Base-by-base conservation (phyloP, 371 early-diverging fungal genomes). In the Mucor indicus region DNA sequence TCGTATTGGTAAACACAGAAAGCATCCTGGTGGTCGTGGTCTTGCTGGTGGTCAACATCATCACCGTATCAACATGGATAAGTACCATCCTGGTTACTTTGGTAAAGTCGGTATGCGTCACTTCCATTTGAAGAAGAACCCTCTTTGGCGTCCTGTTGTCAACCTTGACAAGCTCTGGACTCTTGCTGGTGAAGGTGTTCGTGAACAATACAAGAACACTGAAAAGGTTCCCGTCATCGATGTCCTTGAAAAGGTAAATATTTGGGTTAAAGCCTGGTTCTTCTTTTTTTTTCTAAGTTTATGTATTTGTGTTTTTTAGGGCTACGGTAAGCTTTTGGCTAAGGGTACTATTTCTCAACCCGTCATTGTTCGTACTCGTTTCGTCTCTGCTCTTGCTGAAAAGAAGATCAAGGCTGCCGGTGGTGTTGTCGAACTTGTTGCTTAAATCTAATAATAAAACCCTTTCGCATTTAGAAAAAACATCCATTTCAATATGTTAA, bases 21-120 rank as follows among this genome's bases (percentile, higher is more conserved):
- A 99, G 88, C 99, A 99, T 79, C 96, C 99, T 66, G 98, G 99
- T 76, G 99, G 99, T 89, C 90, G 99, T 77, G 99, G 99, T 94
- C 83, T 93, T 71, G 98, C 98, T 80, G 99, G 99, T 91, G 99
- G 98, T 86, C 87, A 92, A 75, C 97, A 97, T 80, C 99, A 99
- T 79, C 98, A 98, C 90, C 91, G 98, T 64, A 99, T 95, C 80
- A 95, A 95, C 86, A 95, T 99, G 91, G 96, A 98, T 83, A 98
- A 92, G 88, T 99, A 93, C 92, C 99, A 99, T 84, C 99, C 99
- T 62, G 99, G 99, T 79, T 98, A 96, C 92, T 99, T 98, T 75
- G 99, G 99, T 81, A 99, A 99, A 84, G 96, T 97, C 78, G 99
- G 99, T 90, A 96, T 96, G 98, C 93, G 98, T 59, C 84, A 92